Base-by-base conservation (phyloP, 768 basidiomycete genomes). In the Boletellus emodensis region DNA sequence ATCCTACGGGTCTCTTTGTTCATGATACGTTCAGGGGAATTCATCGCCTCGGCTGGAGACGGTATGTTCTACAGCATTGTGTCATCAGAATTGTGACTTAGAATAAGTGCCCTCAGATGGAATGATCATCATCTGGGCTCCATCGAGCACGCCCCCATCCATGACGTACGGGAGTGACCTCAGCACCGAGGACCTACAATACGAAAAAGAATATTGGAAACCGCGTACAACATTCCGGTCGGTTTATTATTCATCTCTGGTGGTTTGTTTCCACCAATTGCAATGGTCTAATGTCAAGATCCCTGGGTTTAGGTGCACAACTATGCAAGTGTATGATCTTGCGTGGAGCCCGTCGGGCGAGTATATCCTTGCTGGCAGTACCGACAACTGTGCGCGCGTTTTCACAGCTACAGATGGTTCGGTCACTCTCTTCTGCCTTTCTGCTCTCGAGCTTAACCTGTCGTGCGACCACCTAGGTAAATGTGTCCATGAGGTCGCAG, bases 321-420 rank as follows among this genome's bases (percentile, higher is more conserved):
- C 86, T 4, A 91, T 94, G 82, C 93, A 98, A 67, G 93, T 98
- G 6, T 99, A 99, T 67, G 96, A 99, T 63, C 75, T 99, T 22
- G 92, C 94, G 0, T 99, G 96, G 96, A 93, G 90, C 57, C 96
- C 96, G 0, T 86, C 87, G 15, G 93, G 95, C 30, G 90, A 94
- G 55, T 95, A 90, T 56, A 81, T 99, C 51, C 79, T 99, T 38
- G 87, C 93, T n/a, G 96, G 96, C 4, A 93, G 91, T 64, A 98
- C 95, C 8, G 96, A 99, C 68, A 97, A 97, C 58, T 87, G 85
- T 6, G 94, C 95, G 0, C 74, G 91, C 42, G 84, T 97, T 34
- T 94, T 88, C 69, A 77, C 83, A 15, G 75, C 83, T 4, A 73
- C 70, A 10, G 89, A 93, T 61, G 90, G 90, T 87, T 56, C 44